Percentiles rank a stretch among this genome's conserved stretches.
Conservation (phyloP, 2,329 filamentous ascomycete genomes). For the Delphinella strobiligena region DNA sequence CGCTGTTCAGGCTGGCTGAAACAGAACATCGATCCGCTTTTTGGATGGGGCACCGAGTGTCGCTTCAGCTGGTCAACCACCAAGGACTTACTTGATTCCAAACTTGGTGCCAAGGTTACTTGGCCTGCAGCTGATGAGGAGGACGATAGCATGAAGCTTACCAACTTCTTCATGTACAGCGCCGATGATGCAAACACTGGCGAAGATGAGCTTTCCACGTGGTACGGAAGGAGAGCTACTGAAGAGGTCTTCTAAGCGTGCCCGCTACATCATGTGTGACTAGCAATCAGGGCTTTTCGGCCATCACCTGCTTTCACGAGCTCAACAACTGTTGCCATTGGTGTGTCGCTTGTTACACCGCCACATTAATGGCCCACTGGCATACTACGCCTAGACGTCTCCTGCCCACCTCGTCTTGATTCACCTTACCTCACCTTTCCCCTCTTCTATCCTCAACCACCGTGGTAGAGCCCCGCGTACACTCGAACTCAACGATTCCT, state of each 20-base stretch:
- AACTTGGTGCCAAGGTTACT: slow-evolving; percentile 58
- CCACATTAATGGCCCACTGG: no score
- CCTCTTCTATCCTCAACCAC: no score
- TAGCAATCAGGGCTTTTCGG: background rate
- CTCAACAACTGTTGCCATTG: no score
- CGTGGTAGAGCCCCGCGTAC: no score
- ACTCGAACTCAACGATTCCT: no score
- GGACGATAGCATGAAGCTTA: slow-evolving; percentile 54
- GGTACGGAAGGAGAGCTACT: slow-evolving; percentile 68
- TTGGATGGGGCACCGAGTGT: slow-evolving; percentile 90
- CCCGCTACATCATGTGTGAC: background rate
- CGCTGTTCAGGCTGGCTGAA: slow-evolving; percentile 73
- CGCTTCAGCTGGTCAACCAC: slow-evolving; percentile 93
- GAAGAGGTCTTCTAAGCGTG: slow-evolving; percentile 54
- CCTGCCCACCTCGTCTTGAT: no score
- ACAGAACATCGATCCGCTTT: slow-evolving; percentile 78
- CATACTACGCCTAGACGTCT: no score
- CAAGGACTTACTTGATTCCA: slow-evolving; percentile 82
- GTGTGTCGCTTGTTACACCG: no score
- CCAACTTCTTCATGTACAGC: slow-evolving; percentile 56
- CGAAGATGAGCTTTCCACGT: slow-evolving; percentile 58
- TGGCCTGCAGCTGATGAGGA: slow-evolving; percentile 70
- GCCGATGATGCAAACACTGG: slow-evolving; percentile 28
- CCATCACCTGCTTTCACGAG: no score
- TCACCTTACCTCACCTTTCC: no score